Evolutionary conservation across 768 basidiomycete species (phyloP), one percentile per base, ranked within the genome.

Genomic region (Kwoniella mangroviensis): DNA sequence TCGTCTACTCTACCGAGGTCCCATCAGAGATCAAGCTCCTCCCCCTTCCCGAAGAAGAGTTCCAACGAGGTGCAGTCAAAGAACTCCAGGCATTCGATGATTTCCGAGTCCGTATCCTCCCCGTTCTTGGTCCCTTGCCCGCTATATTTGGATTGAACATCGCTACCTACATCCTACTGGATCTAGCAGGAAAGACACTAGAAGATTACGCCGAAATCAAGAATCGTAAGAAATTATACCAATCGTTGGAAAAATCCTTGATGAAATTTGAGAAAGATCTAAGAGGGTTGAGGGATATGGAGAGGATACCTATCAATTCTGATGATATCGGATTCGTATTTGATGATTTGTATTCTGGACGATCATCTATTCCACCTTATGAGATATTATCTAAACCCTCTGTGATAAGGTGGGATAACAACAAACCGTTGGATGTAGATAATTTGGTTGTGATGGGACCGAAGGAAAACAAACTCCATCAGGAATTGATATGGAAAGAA

Each of bases 1-100:
- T 95, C 12, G 93, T 98, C 12, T 98, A 96, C 84, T 96, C 94
- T 3, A 97, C 95, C 12, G 97, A 98, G 82, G 91, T 93, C 9
- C 94, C 94, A 0, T 87, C 91, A 2, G 90, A 94, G 69, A 89
- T 98, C 64, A 91, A 91, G 75, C 86, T 98, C 3, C 87, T 98
- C 12, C 97, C 96, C 2, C 86, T 98, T 0, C 88, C 92, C 0
- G 93, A 97, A 67, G 92, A 94, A 73, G 94, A 98, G 83, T 95
- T 94, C 81, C 85, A 90, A 75, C 93, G 91, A 81, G 97, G 96
- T 3, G 84, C 89, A 15, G 91, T 98, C 12, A 90, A 92, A 75
- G 94, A 98, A 83, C 87, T 98, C 7, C 89, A 91, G 19, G 90
- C 90, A 6, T 91, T 98, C 68, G 92, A 94, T 78, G 92, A 97